Base-by-base conservation (phyloP, 2,329 filamentous ascomycete species). In the Colletotrichum musicola region DNA sequence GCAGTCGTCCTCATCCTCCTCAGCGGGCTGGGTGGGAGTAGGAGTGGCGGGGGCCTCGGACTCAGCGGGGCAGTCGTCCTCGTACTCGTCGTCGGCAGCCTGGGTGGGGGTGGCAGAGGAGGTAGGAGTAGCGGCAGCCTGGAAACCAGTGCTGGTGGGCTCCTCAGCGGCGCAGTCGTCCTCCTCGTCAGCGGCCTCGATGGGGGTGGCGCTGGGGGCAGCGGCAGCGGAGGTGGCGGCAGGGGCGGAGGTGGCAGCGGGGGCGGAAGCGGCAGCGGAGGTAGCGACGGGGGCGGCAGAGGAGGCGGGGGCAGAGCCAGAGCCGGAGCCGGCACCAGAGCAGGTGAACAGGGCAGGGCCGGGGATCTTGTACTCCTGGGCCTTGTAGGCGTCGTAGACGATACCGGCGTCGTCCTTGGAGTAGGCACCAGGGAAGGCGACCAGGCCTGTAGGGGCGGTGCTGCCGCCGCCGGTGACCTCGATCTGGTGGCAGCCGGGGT, bases 401-500 rank as follows among this genome's bases (percentile, higher is more conserved):
- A 87, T 81, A 1, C 84, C 85, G 0, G 84, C 74, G 66, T 85
- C 84, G 18, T 76, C 76, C 4, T 72, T 75, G 73, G 81, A 81
- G 71, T 87, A 86, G 2, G 83, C 84, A 14, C 84, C 84, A 1
- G 84, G 84, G 75, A 86, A 85, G 1, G 80, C 72, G 20, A 86
- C 84, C 40, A 82, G 73, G 55, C 71, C 73, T 14, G 76, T 72
- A 2, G 81, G 80, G 3, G 74, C 77, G 3, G 78, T 81, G 44
- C 73, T 80, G 20, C 84, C 84, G 55, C 80, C 78, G 14, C 83
- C 82, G 1, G 80, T 82, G 35, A 87, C 82, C 72, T 85, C 78
- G 10, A 87, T 77, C 74, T 86, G 84, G 74, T 86, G 84, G 76
- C 84, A 87, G n/a, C 83, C 82, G 0, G 84, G 84, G 71, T 87